Percentiles rank a stretch among this genome's conserved stretches.
These are phyloP conservation scores for Boletus sp. DNA, from an alignment of 768 basidiomycete species.

Conservation along the genomic window DNA sequence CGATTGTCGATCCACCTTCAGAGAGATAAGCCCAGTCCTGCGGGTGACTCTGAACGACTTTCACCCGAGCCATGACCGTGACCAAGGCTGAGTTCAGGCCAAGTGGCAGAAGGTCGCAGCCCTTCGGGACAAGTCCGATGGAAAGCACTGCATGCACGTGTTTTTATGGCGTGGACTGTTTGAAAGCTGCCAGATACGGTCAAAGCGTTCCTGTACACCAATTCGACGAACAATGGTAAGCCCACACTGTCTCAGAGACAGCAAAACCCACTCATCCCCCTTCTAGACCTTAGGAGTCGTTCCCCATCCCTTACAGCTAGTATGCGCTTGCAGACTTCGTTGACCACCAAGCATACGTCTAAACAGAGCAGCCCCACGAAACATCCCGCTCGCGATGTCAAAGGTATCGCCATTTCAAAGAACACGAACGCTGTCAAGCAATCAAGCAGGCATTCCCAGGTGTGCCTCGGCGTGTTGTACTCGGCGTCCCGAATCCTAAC, in stretches of 20 bases:
- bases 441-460: slow-evolving; percentile 1
- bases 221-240: slow-evolving; percentile 24
- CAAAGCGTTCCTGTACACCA: slow-evolving; percentile 8
- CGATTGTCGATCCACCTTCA: slow-evolving; percentile 91
- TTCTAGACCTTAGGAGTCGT: background rate
- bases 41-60: slow-evolving; percentile 32
- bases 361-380: slow-evolving; percentile 5
- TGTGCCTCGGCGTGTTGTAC: background rate
- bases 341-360: slow-evolving; percentile 3
- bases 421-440: slow-evolving; percentile 4
- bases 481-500: background rate
- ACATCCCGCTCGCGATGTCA: slow-evolving; percentile 15
- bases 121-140: background rate
- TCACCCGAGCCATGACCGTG: slow-evolving; percentile 21
- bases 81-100: background rate
- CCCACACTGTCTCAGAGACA: background rate
- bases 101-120: background rate
- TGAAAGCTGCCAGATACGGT: background rate
- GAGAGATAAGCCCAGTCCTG: slow-evolving; percentile 80
- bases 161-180: too few species aligned
- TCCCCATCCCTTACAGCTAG: background rate
- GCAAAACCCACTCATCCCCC: background rate
- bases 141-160: too few species aligned
- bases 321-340: slow-evolving; percentile 20
- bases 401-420: slow-evolving; percentile 3